These are phyloP conservation scores for Artemisia annua DNA, from an alignment of 129 eudicot genomes.

Conservation along the genomic window DNA sequence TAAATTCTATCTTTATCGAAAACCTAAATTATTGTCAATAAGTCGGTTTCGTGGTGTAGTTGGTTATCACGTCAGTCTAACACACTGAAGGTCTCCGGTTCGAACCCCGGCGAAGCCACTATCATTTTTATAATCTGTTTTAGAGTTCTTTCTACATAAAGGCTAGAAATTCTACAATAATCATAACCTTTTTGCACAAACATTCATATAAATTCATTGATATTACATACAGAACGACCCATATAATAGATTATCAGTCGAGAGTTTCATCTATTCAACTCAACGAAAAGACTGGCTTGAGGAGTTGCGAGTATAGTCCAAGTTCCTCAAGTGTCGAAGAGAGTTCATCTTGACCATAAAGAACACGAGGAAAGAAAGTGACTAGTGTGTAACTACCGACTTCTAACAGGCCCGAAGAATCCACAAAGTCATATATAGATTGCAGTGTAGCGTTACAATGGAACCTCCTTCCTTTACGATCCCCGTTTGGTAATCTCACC, in stretches of 20 bases:
- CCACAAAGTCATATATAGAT: slow-evolving; percentile 77
- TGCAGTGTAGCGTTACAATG: slow-evolving; percentile 50
- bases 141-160: too few relatives aligned
- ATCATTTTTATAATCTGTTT: too few relatives aligned
- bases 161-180: too few relatives aligned
- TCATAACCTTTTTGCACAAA: too few relatives aligned
- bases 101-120: slow-evolving; percentile 74
- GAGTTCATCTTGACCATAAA: slow-evolving; percentile 60
- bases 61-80: slow-evolving; percentile 97
- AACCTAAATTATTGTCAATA: background rate
- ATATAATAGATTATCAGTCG: background rate
- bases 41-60: slow-evolving; percentile 75
- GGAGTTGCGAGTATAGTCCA: slow-evolving; percentile 78
- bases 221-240: too few relatives aligned
- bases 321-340: slow-evolving; percentile 63
- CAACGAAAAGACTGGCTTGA: slow-evolving; percentile 86
- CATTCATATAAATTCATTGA: too few relatives aligned
- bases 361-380: slow-evolving; percentile 78
- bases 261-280: slow-evolving; percentile 42
- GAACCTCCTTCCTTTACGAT: slow-evolving; percentile 71
- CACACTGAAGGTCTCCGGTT: slow-evolving; percentile 95
- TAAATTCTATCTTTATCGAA: too few relatives aligned
- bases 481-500: slow-evolving; percentile 87
- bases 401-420: slow-evolving; percentile 73
- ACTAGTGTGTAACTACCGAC: slow-evolving; percentile 60